Conservation (phyloP, 2,329 filamentous ascomycete genomes). For the Paramyrothecium sp. region DNA sequence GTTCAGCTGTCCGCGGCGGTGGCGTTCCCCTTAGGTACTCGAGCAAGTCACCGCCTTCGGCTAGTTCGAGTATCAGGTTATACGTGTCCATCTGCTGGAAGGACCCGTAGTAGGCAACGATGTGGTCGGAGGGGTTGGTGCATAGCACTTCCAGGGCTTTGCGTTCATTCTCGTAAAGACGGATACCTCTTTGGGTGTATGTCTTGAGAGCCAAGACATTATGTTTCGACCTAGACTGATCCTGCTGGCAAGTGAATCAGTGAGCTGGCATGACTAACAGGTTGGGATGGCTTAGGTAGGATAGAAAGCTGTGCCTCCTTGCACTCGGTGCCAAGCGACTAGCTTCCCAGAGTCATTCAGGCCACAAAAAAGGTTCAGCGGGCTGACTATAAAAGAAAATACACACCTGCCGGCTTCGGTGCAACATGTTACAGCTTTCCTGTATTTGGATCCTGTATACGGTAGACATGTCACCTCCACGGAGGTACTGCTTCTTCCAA, state of each 20-base stretch:
- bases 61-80: conserved; percentile 8
- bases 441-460: neutral
- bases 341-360: no score
- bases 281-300: neutral
- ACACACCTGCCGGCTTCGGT: neutral
- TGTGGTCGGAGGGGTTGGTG: neutral
- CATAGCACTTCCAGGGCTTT: conserved; percentile 1
- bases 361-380: neutral
- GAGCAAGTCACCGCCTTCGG: conserved; percentile 3
- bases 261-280: neutral
- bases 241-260: neutral
- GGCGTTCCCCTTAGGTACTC: neutral
- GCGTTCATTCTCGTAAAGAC: conserved; percentile 7
- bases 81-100: conserved; percentile 6
- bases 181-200: neutral
- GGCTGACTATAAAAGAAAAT: neutral
- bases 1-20: neutral
- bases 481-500: neutral
- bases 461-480: neutral
- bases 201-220: conserved; percentile 3
- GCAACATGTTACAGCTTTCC: neutral
- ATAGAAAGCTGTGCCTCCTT: neutral
- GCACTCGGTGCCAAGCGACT: no score
- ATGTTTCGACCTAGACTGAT: neutral
- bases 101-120: conserved; percentile 7